A percentile compares a stretch with the other conserved stretches of the same genome.
Evolutionary conservation across 148 eudicot genomes (phyloP).

Genomic region (Nyssa sinensis): DNA sequence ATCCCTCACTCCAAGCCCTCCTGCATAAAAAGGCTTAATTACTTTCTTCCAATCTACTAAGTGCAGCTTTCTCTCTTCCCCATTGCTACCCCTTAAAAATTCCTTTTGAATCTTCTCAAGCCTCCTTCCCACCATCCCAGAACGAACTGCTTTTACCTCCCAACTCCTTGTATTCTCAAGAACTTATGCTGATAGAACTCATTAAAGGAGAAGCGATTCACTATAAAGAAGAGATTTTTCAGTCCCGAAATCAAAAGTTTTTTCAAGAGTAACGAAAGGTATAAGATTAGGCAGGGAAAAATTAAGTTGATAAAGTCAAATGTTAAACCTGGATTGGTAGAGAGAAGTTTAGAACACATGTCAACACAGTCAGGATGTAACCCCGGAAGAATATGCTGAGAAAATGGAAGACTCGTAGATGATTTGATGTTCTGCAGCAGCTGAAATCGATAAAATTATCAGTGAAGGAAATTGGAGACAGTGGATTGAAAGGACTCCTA

Average conservation of each 20-base stretch:
- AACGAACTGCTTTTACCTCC: neutral
- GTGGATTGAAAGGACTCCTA: neutral
- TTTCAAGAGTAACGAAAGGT: neutral
- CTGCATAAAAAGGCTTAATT: no score
- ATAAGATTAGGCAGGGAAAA: neutral
- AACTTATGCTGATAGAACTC: constrained; percentile 42
- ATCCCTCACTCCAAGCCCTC: no score
- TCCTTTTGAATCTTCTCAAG: no score
- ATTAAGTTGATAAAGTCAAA: neutral
- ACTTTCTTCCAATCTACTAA: no score
- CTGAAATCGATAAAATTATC: constrained; percentile 21
- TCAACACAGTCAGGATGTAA: constrained; percentile 44
- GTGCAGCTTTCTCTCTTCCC: no score
- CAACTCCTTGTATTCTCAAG: constrained; percentile 18
- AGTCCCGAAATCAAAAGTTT: neutral
- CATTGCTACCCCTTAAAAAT: no score
- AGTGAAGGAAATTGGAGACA: neutral
- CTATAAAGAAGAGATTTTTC: constrained; percentile 23
- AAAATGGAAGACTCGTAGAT: constrained; percentile 37
- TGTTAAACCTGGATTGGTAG: constrained; percentile 39
- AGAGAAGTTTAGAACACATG: constrained; percentile 44
- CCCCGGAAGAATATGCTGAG: constrained; percentile 28
- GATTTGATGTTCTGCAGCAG: constrained; percentile 43
- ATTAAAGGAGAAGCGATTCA: constrained; percentile 35
- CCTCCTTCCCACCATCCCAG: no score